A percentile compares a stretch with the other conserved stretches of the same genome.
Conservation (phyloP, 495 filamentous ascomycete genomes). For the Talaromyces thailandensis region DNA sequence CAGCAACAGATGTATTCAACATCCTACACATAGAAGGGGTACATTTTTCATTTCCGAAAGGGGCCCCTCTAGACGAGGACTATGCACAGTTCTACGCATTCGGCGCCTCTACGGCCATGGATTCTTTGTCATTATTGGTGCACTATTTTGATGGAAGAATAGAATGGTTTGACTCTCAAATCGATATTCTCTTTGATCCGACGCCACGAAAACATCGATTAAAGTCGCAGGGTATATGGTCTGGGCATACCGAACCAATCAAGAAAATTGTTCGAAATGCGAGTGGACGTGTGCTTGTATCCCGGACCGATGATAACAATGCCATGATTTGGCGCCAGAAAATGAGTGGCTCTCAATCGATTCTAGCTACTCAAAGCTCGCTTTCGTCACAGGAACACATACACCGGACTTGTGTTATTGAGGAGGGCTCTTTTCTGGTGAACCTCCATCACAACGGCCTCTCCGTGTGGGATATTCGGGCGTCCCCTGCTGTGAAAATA, state of each 20-base stretch:
- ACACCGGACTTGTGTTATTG: conserved; percentile 69
- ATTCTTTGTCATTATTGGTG: conserved; percentile 64
- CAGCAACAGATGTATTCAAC: conserved; percentile 71
- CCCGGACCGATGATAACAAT: conserved; percentile 70
- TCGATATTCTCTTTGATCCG: conserved; percentile 78
- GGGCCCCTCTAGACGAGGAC: conserved; percentile 30
- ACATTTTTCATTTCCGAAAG: conserved; percentile 55
- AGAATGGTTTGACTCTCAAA: conserved; percentile 67
- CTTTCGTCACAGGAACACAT: conserved; percentile 68
- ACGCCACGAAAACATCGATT: conserved; percentile 57
- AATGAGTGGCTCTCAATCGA: conserved; percentile 30
- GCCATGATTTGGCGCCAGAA: conserved; percentile 76
- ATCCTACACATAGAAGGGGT: conserved; percentile 72
- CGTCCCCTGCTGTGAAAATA: conserved; percentile 43
- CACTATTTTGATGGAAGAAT: conserved; percentile 85
- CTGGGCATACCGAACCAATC: conserved; percentile 72
- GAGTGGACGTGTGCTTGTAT: conserved; percentile 70
- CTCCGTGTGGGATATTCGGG: conserved; percentile 71
- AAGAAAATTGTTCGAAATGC: conserved; percentile 80
- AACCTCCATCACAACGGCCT: conserved; percentile 72
- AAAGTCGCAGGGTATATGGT: conserved; percentile 54
- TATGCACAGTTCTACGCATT: conserved; percentile 71
- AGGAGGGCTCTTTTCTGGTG: conserved; percentile 67
- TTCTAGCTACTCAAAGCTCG: conserved; percentile 57
- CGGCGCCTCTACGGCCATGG: conserved; percentile 46